These are phyloP conservation scores for Vitis labrusca DNA, from an alignment of 164 flowering plant species.

Conservation along the genomic window DNA sequence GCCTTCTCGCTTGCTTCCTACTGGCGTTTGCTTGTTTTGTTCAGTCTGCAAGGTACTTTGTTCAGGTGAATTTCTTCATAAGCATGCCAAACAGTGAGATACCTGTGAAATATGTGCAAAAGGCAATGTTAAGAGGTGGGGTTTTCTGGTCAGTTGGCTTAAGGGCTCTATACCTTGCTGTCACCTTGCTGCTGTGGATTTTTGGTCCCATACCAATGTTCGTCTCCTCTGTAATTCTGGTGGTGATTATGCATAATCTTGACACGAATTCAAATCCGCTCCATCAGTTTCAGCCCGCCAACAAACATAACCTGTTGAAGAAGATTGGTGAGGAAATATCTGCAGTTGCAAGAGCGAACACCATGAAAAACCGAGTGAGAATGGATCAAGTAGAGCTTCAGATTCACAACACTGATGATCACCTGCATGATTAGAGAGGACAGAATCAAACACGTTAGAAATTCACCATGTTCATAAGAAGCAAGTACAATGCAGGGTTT, in stretches of 20 bases:
- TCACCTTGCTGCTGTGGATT: slow-evolving; percentile 48
- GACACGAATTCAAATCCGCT: slow-evolving; percentile 42
- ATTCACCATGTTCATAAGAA: too few species aligned
- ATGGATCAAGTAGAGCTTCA: background rate
- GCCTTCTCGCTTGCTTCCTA: slow-evolving; percentile 51
- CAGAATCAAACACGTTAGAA: background rate
- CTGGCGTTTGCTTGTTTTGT: slow-evolving; percentile 61
- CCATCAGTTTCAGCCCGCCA: slow-evolving; percentile 20
- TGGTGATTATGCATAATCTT: slow-evolving; percentile 30
- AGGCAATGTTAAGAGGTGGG: slow-evolving; percentile 50
- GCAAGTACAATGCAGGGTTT: too few species aligned
- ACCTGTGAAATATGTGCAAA: slow-evolving; percentile 40
- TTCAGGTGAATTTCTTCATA: slow-evolving; percentile 60
- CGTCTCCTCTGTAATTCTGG: slow-evolving; percentile 36
- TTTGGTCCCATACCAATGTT: slow-evolving; percentile 71
- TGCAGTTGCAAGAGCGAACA: background rate
- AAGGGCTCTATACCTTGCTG: slow-evolving; percentile 54
- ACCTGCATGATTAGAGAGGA: background rate
- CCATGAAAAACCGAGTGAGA: background rate
- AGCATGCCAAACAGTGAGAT: slow-evolving; percentile 56
- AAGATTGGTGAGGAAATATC: slow-evolving; percentile 9
- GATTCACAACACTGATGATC: background rate
- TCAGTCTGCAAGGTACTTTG: slow-evolving; percentile 48
- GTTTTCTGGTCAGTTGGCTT: slow-evolving; percentile 59
- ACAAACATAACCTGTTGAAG: background rate